phyloP scores from a whole-genome alignment of 139 green algal species.

The Picochlorum sp. region DNA sequence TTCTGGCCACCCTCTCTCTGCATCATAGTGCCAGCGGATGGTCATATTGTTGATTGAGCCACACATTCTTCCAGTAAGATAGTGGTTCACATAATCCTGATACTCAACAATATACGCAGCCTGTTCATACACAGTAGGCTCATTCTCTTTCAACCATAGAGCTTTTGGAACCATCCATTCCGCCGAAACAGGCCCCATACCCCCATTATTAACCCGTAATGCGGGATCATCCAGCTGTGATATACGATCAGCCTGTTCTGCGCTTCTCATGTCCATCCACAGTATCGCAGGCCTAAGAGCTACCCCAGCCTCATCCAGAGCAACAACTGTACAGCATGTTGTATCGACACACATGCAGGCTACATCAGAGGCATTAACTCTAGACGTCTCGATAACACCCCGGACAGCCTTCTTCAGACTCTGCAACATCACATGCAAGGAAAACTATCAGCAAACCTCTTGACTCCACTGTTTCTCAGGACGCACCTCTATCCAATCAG shows the following conservation, averaged over 20 bases:
- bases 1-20: conserved; percentile 16
- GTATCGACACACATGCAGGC: conserved; percentile 61
- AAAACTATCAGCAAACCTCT: not conserved
- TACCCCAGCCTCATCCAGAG: conserved; percentile 36
- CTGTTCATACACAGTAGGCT: conserved; percentile 35
- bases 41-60: conserved; percentile 57
- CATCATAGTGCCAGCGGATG: conserved; percentile 70
- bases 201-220: conserved; percentile 62
- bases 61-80: conserved; percentile 58
- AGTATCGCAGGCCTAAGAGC: conserved; percentile 59
- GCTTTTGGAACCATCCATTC: conserved; percentile 78
- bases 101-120: conserved; percentile 64
- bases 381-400: conserved; percentile 27
- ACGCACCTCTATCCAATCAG: conserved; percentile 54
- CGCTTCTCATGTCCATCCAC: conserved; percentile 73
- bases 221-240: conserved; percentile 40
- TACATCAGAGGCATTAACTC: conserved; percentile 22
- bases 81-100: conserved; percentile 65
- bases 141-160: conserved; percentile 38
- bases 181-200: conserved; percentile 53
- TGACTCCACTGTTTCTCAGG: not conserved
- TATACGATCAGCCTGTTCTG: conserved; percentile 50
- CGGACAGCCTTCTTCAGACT: conserved; percentile 44
- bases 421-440: conserved; percentile 1
- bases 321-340: conserved; percentile 77